Evolutionary conservation across 305 asterid species (phyloP).

Genomic region (Fraxinus angustifolia): DNA sequence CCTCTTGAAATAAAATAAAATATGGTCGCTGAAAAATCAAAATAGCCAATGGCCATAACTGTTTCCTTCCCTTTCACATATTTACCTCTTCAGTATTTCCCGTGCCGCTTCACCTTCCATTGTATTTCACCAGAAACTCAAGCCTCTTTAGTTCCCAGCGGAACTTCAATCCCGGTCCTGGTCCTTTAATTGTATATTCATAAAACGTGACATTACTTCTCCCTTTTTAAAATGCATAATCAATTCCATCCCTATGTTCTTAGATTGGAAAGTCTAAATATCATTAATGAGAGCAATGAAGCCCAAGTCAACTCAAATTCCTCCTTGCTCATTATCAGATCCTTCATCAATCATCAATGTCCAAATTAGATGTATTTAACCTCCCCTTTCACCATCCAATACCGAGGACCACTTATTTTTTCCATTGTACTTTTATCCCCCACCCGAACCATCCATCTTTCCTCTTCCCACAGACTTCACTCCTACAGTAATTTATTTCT

Average conservation of each 20-base stretch:
- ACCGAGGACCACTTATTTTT: neutral
- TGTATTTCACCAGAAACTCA: neutral
- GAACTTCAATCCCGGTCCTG: neutral
- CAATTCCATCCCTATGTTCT: neutral
- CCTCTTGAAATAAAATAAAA: neutral
- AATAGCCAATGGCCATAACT: neutral
- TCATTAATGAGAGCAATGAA: neutral
- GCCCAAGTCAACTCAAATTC: neutral
- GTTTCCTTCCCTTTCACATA: neutral
- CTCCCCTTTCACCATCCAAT: neutral
- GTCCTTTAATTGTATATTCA: neutral
- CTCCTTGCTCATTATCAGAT: neutral
- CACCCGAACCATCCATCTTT: neutral
- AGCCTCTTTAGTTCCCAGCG: neutral
- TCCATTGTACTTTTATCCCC: neutral
- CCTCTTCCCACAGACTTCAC: neutral
- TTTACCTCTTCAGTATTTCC: neutral
- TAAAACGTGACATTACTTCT: neutral
- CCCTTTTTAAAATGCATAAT: neutral
- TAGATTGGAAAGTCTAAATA: neutral
- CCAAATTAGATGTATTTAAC: neutral
- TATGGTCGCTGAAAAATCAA: neutral
- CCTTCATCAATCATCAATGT: neutral
- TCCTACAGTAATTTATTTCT: neutral
- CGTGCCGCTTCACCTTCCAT: neutral